Evolutionary conservation across 1,284 basidiomycete species (phyloP).

Genomic region (Melampsora occidentalis): DNA sequence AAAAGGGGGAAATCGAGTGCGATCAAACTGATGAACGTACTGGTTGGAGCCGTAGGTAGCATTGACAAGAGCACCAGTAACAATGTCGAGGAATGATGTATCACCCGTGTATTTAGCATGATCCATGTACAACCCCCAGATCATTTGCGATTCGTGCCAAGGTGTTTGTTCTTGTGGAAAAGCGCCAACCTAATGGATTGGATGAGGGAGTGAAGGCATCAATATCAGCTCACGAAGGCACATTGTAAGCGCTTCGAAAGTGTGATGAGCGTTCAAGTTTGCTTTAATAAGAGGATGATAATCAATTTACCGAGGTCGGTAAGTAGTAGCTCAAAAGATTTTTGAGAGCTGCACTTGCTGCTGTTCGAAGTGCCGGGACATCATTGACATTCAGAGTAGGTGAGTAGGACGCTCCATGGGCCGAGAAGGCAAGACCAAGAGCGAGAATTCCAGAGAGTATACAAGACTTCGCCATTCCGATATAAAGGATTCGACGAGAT

Average conservation of each 20-base stretch:
- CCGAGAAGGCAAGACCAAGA: background rate
- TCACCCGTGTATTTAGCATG: conserved; percentile 42
- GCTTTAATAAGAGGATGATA: background rate
- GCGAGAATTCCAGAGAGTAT: background rate
- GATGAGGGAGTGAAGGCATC: background rate
- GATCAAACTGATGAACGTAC: background rate
- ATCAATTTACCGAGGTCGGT: conserved; percentile 10
- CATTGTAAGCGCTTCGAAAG: background rate
- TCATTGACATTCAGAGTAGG: conserved; percentile 24
- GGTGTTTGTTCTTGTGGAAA: conserved; percentile 36
- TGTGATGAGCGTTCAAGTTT: background rate
- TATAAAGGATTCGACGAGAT: too few relatives aligned
- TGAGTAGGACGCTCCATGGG: conserved; percentile 17
- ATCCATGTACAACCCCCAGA: conserved; percentile 41
- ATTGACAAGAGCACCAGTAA: conserved; percentile 40
- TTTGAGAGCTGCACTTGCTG: conserved; percentile 17
- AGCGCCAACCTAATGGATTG: conserved; percentile 3
- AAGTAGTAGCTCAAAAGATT: conserved; percentile 31
- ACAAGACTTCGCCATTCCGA: background rate
- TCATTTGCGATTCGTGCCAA: conserved; percentile 42
- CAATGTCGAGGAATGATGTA: conserved; percentile 37
- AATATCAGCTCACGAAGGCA: background rate
- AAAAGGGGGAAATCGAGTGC: background rate
- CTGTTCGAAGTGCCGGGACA: conserved; percentile 12
- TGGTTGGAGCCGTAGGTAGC: conserved; percentile 33